These are phyloP conservation scores for Prinsepia uniflora DNA, from an alignment of 306 rosid genomes.

Conservation along the genomic window DNA sequence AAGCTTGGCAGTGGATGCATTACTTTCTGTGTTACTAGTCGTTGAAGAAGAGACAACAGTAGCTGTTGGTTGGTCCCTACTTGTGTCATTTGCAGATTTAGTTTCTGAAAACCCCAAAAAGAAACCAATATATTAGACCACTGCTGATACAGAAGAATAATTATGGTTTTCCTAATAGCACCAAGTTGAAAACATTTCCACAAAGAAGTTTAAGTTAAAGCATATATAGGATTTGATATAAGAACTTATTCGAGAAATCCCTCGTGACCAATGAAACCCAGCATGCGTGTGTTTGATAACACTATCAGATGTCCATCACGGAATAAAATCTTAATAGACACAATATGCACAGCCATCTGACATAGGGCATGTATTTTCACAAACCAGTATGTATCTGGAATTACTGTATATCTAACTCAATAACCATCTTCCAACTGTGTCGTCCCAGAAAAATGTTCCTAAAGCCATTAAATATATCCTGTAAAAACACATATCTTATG, in stretches of 20 bases:
- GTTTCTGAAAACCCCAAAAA: constrained; percentile 46
- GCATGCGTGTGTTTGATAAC: not conserved
- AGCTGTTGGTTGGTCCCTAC: constrained; percentile 72
- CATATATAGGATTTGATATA: not conserved
- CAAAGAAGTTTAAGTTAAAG: not conserved
- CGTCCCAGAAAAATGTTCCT: not conserved
- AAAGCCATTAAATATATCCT: not conserved
- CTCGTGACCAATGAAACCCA: not conserved
- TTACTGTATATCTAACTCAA: not conserved
- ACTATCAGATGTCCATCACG: not conserved
- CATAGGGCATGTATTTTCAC: not conserved
- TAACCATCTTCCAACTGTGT: not conserved
- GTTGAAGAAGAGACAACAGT: constrained; percentile 67
- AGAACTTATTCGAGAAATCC: not conserved
- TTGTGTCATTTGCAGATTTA: constrained; percentile 67
- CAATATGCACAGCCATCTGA: not conserved
- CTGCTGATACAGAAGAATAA: constrained; percentile 12
- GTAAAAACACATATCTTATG: not conserved
- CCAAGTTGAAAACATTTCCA: not conserved
- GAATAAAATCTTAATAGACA: not conserved
- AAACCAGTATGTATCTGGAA: not conserved
- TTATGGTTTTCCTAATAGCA: not conserved
- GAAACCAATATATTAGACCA: constrained; percentile 12
- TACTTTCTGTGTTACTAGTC: constrained; percentile 88
- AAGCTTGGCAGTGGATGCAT: constrained; percentile 75